Base-by-base conservation (phyloP, 2,329 filamentous ascomycete genomes). In the Clarireedia paspali region DNA sequence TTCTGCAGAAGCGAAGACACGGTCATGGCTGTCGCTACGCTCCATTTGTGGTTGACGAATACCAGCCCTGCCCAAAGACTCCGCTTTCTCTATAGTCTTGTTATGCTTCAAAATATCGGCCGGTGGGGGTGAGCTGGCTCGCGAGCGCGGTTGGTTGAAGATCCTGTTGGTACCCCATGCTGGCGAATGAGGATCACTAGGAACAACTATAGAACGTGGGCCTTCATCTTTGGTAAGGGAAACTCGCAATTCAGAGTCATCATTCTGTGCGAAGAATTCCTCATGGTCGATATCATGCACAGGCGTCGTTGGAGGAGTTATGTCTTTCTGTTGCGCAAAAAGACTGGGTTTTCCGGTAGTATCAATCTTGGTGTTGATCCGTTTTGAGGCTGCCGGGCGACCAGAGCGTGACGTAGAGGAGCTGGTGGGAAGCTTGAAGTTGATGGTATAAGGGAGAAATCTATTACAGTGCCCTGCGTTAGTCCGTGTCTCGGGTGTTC, bases 361-460 rank as follows among this genome's bases (percentile, higher is more conserved):
- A 24, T 79, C 75, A 9, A 82, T 80, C 50, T 73, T 84, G 59
- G 77, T 77, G 70, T 56, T 72, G 69, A 50, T 72, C 73, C 57
- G 73, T 64, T 64, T 64, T 55, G 52, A 53, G 27, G 40, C 49
- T 15, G 17, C 56, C 1, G 58, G 57, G 57, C 60, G 63, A 44
- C 57, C 55, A 40, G 57, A 60, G 34, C 57, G 50, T 2, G 36
- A 44, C 15, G 53, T n/a, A 49, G 27, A 23, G 51, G 75, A 74
- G 34, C 76, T 77, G 56, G 59, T 66, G 40, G 82, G 81, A 56
- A 88, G 77, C 64, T 85, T 85, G 71, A 97, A 97, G 71, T 95
- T 85, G 67, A 96, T 79, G 42, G 92, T 97, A 71, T 95, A 91
- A 36, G 92, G 92, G 38, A 96, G 81, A 70, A 96, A 96, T 56